phyloP scores from a whole-genome alignment of 805 yeast species.

The Lipomyces japonicus region DNA sequence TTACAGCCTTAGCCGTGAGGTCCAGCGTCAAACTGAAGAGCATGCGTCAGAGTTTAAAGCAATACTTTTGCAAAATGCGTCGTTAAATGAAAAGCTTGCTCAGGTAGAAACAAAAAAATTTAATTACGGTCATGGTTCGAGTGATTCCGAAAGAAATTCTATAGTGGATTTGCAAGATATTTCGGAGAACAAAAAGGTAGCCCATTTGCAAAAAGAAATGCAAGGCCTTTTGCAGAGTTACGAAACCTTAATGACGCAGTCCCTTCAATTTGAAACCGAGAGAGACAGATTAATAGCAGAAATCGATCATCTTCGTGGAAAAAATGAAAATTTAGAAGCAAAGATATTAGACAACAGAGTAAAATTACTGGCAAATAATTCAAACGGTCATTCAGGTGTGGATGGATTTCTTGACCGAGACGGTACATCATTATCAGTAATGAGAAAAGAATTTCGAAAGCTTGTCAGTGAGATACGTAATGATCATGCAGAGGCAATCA shows the following conservation, averaged over 20 bases:
- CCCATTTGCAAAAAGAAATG: constrained; percentile 7
- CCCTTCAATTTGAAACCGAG: constrained; percentile 17
- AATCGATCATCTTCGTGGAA: constrained; percentile 13
- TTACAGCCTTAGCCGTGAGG: constrained; percentile 2
- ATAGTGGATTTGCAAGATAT: not conserved
- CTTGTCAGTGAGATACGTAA: constrained; percentile 17
- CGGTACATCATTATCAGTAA: constrained; percentile 10
- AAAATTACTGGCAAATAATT: constrained; percentile 7
- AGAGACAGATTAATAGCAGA: constrained; percentile 8
- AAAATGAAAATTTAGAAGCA: constrained; percentile 16
- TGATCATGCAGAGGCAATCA: constrained; percentile 15
- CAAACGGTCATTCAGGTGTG: not conserved
- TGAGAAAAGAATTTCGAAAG: constrained; percentile 24
- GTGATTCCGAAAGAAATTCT: no score
- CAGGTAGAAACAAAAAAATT: constrained; percentile 3
- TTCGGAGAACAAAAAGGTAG: not conserved
- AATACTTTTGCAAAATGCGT: constrained; percentile 22
- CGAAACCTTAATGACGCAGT: constrained; percentile 10
- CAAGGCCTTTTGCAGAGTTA: constrained; percentile 9
- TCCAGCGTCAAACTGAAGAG: constrained; percentile 9
- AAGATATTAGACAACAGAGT: constrained; percentile 13
- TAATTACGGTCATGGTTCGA: no score
- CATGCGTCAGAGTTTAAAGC: constrained; percentile 23
- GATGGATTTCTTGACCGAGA: constrained; percentile 1
- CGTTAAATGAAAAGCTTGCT: constrained; percentile 14